Evolutionary conservation across 768 basidiomycete genomes (phyloP), one percentile per base, ranked within the genome.

Genomic region (Mycena venus): DNA sequence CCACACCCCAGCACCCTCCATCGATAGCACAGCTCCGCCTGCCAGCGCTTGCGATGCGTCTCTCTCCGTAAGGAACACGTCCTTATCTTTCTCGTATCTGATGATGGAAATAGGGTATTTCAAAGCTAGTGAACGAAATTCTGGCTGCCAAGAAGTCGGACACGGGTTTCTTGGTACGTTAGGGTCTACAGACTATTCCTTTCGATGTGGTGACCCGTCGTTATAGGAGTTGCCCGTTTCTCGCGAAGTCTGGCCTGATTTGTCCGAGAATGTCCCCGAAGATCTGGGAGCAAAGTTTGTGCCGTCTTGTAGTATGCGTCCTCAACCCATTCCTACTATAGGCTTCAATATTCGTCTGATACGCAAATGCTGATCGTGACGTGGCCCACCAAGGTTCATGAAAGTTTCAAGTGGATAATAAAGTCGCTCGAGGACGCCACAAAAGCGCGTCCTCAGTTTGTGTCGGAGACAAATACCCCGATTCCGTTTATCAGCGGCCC

Each of bases 371-470:
- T 68, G 2, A 59, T 47, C 40, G 4, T 68, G 56, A 68, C 67
- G 40, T 68, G 67, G 56, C 53, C 53, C 34, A 59, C 56, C 56
- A 44, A 59, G 1, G 67, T 59, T 19, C 67, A 68, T 12, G 55
- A 47, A 60, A 19, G 40, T 11, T 68, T 58, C 67, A 68, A 68
- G 27, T 47, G 40, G 40, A 44, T 11, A 34, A 59, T 60, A 8
- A n/a, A 32, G 11, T n/a, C 67, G 27, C 40, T 68, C 31, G 10
- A 49, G 23, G 36, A 23, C 29, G 17, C 11, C 14, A 4, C 51
- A n/a, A 19, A 42, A 9, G 11, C 15, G 4, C 11, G 25, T 47
- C 6, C 25, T 34, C 12, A 21, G 31, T 68, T 44, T 25, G 29
- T 36, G 1, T 68, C 40, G 42, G 67, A 68, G 11, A 60, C 67